Conservation (phyloP, 306 rosid species). For the Inga leiocalycina region DNA sequence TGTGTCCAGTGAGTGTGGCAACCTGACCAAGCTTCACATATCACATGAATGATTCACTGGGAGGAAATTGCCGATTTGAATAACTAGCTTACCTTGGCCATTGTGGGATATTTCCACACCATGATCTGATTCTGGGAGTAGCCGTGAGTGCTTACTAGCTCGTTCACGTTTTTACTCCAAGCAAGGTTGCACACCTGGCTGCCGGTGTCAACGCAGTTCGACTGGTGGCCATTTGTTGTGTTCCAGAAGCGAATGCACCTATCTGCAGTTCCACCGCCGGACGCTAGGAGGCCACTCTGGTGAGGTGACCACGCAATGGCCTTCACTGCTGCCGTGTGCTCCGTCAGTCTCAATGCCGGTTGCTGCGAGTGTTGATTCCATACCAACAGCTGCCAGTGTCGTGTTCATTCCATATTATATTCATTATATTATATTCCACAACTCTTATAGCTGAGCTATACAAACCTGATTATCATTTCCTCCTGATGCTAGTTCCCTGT, state of each 20-base stretch:
- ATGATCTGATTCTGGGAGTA: slow-evolving; percentile 97
- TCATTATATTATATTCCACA: background rate
- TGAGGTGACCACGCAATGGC: slow-evolving; percentile 99
- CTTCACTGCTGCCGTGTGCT: slow-evolving; percentile 98
- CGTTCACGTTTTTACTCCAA: slow-evolving; percentile 98
- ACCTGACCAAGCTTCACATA: slow-evolving; percentile 51
- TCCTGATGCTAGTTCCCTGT: slow-evolving; percentile 98
- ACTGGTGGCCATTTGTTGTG: slow-evolving; percentile 92
- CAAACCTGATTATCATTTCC: slow-evolving; percentile 98
- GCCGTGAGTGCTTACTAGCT: slow-evolving; percentile 94
- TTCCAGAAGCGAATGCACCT: slow-evolving; percentile 98
- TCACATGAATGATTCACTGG: background rate
- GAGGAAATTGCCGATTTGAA: too few species aligned
- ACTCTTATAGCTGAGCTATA: background rate
- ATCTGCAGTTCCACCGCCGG: slow-evolving; percentile 99
- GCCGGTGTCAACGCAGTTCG: slow-evolving; percentile 87
- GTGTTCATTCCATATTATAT: slow-evolving; percentile 9
- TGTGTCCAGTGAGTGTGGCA: slow-evolving; percentile 95
- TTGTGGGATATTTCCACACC: slow-evolving; percentile 97
- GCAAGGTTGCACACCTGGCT: slow-evolving; percentile 99
- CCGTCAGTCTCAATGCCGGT: slow-evolving; percentile 78
- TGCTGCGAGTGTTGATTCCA: slow-evolving; percentile 98
- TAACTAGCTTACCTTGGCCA: slow-evolving; percentile 58
- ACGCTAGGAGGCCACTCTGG: slow-evolving; percentile 88
- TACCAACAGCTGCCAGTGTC: slow-evolving; percentile 71